Conservation (phyloP, 148 eudicot species). For the Camellia japonica region DNA sequence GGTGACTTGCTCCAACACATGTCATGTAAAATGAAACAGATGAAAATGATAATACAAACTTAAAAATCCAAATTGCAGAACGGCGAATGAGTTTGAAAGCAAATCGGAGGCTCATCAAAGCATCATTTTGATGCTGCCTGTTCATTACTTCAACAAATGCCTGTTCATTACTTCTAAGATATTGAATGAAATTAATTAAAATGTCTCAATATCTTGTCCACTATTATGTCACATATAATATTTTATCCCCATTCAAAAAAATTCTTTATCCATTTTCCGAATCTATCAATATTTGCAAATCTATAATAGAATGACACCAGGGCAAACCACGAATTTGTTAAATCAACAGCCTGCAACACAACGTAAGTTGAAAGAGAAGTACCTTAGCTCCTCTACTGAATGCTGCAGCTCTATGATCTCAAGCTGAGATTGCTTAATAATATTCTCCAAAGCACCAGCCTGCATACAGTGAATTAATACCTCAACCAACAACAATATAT, state of each 20-base stretch:
- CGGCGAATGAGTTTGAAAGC: too few relatives aligned
- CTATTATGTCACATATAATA: not conserved
- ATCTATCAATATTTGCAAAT: not conserved
- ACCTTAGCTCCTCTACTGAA: conserved; percentile 86
- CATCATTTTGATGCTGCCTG: not conserved
- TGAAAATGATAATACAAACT: too few relatives aligned
- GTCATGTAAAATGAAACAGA: too few relatives aligned
- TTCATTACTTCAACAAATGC: not conserved
- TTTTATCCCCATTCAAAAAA: not conserved
- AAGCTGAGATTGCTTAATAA: conserved; percentile 81
- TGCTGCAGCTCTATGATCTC: conserved; percentile 93
- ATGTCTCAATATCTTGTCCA: not conserved
- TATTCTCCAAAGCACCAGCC: conserved; percentile 97
- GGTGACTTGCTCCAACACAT: too few relatives aligned
- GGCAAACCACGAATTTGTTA: not conserved
- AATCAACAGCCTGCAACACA: not conserved
- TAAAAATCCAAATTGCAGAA: too few relatives aligned
- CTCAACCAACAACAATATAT: conserved; percentile 12
- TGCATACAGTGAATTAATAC: conserved; percentile 26
- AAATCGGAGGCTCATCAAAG: not conserved
- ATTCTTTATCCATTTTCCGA: not conserved
- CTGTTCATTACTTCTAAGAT: not conserved
- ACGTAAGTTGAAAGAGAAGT: conserved; percentile 18
- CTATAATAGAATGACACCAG: not conserved
- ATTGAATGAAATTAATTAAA: not conserved